Evolutionary conservation across 495 filamentous ascomycete species (phyloP).

Genomic region (Coniosporium apollinis): DNA sequence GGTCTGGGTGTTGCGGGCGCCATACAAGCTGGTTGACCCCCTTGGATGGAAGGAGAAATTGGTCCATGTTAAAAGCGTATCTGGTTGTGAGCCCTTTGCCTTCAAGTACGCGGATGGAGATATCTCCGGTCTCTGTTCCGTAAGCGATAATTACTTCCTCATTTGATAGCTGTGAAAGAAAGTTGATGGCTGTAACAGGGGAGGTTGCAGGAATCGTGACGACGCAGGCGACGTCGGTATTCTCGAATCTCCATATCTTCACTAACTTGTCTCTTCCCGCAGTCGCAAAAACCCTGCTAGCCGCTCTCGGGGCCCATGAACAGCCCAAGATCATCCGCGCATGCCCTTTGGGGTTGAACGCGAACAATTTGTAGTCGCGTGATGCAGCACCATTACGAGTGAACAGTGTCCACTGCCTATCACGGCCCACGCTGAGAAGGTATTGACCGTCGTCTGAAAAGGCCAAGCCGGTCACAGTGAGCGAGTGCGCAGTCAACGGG

Average conservation of each 20-base stretch:
- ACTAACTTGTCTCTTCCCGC: constrained; percentile 75
- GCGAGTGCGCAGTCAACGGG: constrained; percentile 56
- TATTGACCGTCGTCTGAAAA: constrained; percentile 61
- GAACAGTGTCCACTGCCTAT: constrained; percentile 81
- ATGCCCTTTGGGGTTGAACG: constrained; percentile 69
- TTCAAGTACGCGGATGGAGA: constrained; percentile 28
- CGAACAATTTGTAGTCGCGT: constrained; percentile 33
- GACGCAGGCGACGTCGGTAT: constrained; percentile 28
- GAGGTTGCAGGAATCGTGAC: constrained; percentile 36
- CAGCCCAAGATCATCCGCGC: constrained; percentile 77
- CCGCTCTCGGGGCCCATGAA: constrained; percentile 50
- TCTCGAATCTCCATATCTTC: constrained; percentile 49
- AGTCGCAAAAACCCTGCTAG: constrained; percentile 52
- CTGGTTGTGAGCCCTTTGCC: constrained; percentile 27
- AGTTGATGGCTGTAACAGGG: constrained; percentile 65
- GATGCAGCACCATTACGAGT: constrained; percentile 25
- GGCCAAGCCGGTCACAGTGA: constrained; percentile 65
- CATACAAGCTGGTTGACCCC: constrained; percentile 61
- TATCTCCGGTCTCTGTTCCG: constrained; percentile 43
- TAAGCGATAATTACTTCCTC: constrained; percentile 42
- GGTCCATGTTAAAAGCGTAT: constrained; percentile 20
- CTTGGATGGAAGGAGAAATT: constrained; percentile 38
- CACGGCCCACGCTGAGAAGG: constrained; percentile 77
- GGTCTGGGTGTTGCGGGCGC: constrained; percentile 35
- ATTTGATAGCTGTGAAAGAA: constrained; percentile 27